Conservation (phyloP, 2,329 filamentous ascomycete genomes). For the Fusarium sp. region DNA sequence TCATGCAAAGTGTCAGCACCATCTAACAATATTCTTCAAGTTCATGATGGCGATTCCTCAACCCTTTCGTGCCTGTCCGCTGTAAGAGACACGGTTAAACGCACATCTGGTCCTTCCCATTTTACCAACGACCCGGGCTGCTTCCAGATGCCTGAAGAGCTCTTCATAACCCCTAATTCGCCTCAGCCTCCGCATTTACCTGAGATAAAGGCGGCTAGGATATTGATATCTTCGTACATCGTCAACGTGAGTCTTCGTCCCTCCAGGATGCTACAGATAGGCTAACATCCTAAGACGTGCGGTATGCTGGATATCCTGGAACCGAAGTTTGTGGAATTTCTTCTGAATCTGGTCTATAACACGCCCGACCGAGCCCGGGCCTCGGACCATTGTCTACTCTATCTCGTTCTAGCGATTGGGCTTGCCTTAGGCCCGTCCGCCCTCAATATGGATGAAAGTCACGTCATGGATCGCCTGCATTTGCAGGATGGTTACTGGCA, state of each 20-base stretch:
- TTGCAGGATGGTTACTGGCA: constrained; percentile 66
- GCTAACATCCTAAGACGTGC: constrained; percentile 62
- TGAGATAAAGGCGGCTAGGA: constrained; percentile 67
- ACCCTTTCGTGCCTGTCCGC: constrained; percentile 74
- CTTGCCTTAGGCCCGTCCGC: constrained; percentile 70
- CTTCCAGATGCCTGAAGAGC: constrained; percentile 71
- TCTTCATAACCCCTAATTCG: constrained; percentile 60
- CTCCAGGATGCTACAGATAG: neutral
- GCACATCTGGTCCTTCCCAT: constrained; percentile 65
- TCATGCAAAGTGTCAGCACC: neutral
- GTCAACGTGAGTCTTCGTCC: constrained; percentile 63
- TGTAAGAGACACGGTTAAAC: constrained; percentile 73
- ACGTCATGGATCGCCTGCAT: constrained; percentile 66
- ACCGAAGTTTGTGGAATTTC: constrained; percentile 68
- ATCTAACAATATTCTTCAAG: constrained; percentile 51
- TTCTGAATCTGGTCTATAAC: constrained; percentile 61
- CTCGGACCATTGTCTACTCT: constrained; percentile 71
- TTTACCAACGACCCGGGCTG: constrained; percentile 72
- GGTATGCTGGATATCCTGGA: constrained; percentile 75
- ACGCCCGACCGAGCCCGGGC: constrained; percentile 56
- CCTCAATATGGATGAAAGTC: constrained; percentile 65
- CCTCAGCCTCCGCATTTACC: constrained; percentile 58
- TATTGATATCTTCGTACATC: constrained; percentile 68
- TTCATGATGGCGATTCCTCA: constrained; percentile 76
- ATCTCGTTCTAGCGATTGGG: constrained; percentile 75